These are phyloP conservation scores for Phycomyces blakesleeanus DNA, from an alignment of 192 early-diverging fungal genomes.

Conservation along the genomic window DNA sequence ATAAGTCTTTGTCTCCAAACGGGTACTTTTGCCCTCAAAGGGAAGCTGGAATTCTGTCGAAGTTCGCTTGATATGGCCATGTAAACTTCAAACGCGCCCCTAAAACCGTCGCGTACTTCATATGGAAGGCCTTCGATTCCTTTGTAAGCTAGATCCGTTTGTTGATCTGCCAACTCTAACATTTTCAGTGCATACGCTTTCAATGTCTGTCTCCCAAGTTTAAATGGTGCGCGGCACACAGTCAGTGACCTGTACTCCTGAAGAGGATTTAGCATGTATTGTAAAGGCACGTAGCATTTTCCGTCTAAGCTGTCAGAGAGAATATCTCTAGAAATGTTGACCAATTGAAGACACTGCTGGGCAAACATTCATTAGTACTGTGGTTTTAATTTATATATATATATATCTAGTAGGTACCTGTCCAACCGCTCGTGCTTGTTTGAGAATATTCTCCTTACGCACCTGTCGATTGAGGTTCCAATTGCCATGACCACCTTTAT, in stretches of 20 bases:
- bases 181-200: constrained; percentile 14
- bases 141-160: constrained; percentile 3
- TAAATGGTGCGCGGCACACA: not conserved
- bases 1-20: not conserved
- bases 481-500: constrained; percentile 23
- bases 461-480: constrained; percentile 8
- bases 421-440: constrained; percentile 22
- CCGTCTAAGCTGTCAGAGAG: constrained; percentile 28
- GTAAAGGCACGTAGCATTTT: constrained; percentile 37
- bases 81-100: constrained; percentile 40
- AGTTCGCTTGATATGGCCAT: constrained; percentile 34
- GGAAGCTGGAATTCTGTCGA: constrained; percentile 22
- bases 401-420: constrained; percentile 22
- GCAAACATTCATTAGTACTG: not conserved
- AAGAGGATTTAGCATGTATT: constrained; percentile 18
- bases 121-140: constrained; percentile 36
- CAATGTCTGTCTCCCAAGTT: not conserved
- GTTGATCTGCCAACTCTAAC: constrained; percentile 25
- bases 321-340: constrained; percentile 50
- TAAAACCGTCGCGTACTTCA: constrained; percentile 26
- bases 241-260: constrained; percentile 3
- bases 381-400: too few species aligned
- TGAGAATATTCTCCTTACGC: constrained; percentile 5
- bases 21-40: constrained; percentile 26
- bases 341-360: constrained; percentile 33